Evolutionary conservation across 139 green algal species (phyloP), one percentile per base, ranked within the genome.

Genomic region (Chlorella sorokiniana): DNA sequence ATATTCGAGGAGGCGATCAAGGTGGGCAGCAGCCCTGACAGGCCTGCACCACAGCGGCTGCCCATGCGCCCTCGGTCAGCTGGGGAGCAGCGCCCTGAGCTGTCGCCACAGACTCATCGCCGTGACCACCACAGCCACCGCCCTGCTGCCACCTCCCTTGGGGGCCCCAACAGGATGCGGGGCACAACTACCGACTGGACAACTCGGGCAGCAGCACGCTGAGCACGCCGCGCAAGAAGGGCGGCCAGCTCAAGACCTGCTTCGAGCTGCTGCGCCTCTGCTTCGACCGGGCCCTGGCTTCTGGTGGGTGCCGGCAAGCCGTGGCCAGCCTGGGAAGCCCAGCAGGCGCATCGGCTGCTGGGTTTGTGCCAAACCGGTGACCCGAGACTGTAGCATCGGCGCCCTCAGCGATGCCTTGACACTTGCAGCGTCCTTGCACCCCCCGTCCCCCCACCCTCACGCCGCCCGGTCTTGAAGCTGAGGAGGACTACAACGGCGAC

Each of bases 401-500:
- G n/a, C n/a, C n/a, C n/a, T n/a, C n/a, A n/a, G n/a, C n/a, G n/a
- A n/a, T n/a, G n/a, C n/a, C n/a, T n/a, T n/a, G n/a, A n/a, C n/a
- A n/a, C n/a, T 10, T 42, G n/a, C 5, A 3, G 33, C 64, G 35
- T 72, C 64, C 64, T 29, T 41, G 62, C 20, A 6, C n/a, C 62
- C 63, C 33, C 63, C 63, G 1, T 69, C 31, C 2, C 20, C 35
- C 35, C n/a, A 35, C 22, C 33, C 4, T n/a, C n/a, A n/a, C n/a
- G n/a, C n/a, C 38, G 4, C n/a, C 3, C 42, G 25, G 3, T 48
- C 20, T 16, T 25, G 35, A 41, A 70, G 76, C 68, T 40, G 68
- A 84, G 4, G 70, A 78, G 42, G 78, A 87, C 69, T 52, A 76
- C 33, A 84, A 88, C 56, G 84, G 84, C 23, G 84, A 88, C 40